A percentile compares a stretch with the other conserved stretches of the same genome.
Evolutionary conservation across 176 grass and related monocot genomes (phyloP).

Genomic region (Olyra latifolia): DNA sequence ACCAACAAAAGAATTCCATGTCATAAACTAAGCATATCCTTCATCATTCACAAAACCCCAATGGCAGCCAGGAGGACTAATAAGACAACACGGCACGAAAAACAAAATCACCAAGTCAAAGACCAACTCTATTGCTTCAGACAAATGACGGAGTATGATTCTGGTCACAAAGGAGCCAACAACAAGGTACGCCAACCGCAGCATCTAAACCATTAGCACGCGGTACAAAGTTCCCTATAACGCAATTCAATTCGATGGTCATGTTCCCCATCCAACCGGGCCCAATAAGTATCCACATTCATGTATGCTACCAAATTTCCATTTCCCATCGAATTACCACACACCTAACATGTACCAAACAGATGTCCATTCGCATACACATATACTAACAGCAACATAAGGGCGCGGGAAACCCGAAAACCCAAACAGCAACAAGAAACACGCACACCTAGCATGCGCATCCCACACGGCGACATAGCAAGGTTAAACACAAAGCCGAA

Average conservation of each 20-base stretch:
- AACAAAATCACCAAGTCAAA: background rate
- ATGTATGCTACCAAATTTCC: background rate
- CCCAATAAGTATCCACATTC: background rate
- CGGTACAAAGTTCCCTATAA: background rate
- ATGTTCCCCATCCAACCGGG: background rate
- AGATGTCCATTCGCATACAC: background rate
- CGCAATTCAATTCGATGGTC: background rate
- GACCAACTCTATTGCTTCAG: background rate
- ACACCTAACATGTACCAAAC: background rate
- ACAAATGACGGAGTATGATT: background rate
- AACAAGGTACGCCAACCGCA: background rate
- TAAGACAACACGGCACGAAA: background rate
- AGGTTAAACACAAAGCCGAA: background rate
- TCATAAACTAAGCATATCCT: background rate
- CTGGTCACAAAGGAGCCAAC: background rate
- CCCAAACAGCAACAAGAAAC: constrained; percentile 5
- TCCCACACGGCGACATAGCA: background rate
- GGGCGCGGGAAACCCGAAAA: background rate
- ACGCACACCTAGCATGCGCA: background rate
- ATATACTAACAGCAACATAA: background rate
- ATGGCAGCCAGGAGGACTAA: background rate
- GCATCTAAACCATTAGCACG: background rate
- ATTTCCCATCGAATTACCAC: background rate
- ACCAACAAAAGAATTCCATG: background rate
- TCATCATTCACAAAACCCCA: background rate